These are phyloP conservation scores for Pseudozyma hubeiensis DNA, from an alignment of 1,284 basidiomycete genomes.

Conservation along the genomic window DNA sequence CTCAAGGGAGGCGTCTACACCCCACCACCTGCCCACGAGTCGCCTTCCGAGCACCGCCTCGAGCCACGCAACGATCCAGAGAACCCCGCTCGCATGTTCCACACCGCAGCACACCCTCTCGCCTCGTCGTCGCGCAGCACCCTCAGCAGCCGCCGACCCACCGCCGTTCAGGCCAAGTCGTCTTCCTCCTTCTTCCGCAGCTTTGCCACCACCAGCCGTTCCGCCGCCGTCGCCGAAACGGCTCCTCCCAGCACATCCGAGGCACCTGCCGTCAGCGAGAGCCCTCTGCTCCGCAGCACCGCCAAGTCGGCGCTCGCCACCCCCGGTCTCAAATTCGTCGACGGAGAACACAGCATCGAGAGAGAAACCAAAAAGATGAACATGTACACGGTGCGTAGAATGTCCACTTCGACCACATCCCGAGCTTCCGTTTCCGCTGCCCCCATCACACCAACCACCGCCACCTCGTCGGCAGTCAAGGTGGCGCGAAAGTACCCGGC, in stretches of 20 bases:
- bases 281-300: conserved; percentile 48
- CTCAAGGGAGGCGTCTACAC: conserved; percentile 52
- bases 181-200: conserved; percentile 41
- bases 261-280: conserved; percentile 40
- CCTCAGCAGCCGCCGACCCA: conserved; percentile 30
- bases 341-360: conserved; percentile 51
- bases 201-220: conserved; percentile 48
- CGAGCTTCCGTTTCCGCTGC: conserved; percentile 22
- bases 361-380: conserved; percentile 64
- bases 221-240: conserved; percentile 36
- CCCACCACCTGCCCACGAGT: conserved; percentile 53
- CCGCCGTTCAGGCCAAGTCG: conserved; percentile 47
- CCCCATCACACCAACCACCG: conserved; percentile 3
- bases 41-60: conserved; percentile 50
- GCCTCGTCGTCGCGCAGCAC: conserved; percentile 28
- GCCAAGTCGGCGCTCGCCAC: conserved; percentile 52
- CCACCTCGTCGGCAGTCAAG: conserved; percentile 4
- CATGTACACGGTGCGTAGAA: conserved; percentile 65
- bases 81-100: conserved; percentile 31
- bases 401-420: conserved; percentile 35
- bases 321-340: conserved; percentile 52
- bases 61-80: conserved; percentile 61
- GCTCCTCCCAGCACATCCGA: conserved; percentile 35
- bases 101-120: conserved; percentile 44
- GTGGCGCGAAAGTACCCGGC: conserved; percentile 36